Evolutionary conservation across 2,329 filamentous ascomycete genomes (phyloP).

Genomic region (Diaporthe caulivora): DNA sequence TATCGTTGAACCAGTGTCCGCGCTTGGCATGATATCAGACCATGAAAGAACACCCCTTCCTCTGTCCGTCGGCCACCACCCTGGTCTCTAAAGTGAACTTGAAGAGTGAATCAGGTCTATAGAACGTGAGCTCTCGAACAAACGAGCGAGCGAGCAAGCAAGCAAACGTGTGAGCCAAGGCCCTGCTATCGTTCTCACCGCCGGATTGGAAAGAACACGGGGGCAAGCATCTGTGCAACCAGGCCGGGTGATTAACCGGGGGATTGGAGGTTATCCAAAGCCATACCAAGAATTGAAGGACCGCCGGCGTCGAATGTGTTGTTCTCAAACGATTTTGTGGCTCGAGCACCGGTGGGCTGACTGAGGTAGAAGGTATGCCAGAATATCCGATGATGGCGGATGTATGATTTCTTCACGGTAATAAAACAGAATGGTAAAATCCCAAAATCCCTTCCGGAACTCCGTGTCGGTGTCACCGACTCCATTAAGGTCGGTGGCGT

Average conservation of each 20-base stretch:
- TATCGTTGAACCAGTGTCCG: constrained; percentile 18
- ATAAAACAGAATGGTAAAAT: constrained; percentile 35
- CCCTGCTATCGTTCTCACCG: background rate
- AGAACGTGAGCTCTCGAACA: constrained; percentile 10
- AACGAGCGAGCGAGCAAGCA: constrained; percentile 29
- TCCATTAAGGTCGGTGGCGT: constrained; percentile 37
- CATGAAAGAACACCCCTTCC: background rate
- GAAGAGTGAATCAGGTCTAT: constrained; percentile 32
- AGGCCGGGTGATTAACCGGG: background rate
- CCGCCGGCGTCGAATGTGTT: background rate
- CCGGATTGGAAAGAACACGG: background rate
- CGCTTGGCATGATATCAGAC: background rate
- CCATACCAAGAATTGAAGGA: constrained; percentile 1
- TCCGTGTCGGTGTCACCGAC: constrained; percentile 39
- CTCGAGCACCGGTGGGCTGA: constrained; percentile 3
- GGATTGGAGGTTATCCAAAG: constrained; percentile 18
- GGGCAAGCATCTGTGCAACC: background rate
- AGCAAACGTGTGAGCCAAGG: constrained; percentile 1
- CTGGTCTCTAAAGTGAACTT: background rate
- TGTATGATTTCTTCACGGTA: constrained; percentile 35
- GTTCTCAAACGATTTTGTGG: background rate
- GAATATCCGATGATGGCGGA: constrained; percentile 35
- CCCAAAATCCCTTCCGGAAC: constrained; percentile 35
- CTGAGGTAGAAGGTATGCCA: constrained; percentile 34
- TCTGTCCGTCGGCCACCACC: background rate